A percentile compares a stretch with the other conserved stretches of the same genome.
Conservation (phyloP, 225 moss, liverwort and hornwort species). For the Bryoerythrophyllum caledonicum region DNA sequence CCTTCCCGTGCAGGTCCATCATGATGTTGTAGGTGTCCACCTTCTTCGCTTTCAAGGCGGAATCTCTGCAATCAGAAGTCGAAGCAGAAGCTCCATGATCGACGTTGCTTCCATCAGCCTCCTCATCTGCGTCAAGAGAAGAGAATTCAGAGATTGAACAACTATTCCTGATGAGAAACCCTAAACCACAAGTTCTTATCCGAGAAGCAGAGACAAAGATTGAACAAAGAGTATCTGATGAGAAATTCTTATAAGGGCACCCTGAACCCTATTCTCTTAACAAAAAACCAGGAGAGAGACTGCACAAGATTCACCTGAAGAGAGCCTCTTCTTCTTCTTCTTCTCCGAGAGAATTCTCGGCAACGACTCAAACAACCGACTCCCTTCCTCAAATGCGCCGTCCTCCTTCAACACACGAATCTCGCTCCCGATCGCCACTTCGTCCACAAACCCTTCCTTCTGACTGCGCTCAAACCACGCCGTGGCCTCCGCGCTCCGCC, state of each 20-base stretch:
- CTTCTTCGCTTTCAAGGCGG: slow-evolving; percentile 30
- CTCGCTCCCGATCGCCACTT: slow-evolving; percentile 68
- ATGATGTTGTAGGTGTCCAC: slow-evolving; percentile 81
- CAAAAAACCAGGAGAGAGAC: neutral
- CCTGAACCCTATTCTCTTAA: neutral
- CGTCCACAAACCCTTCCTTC: slow-evolving; percentile 68
- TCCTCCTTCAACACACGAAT: slow-evolving; percentile 63
- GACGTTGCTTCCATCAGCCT: slow-evolving; percentile 6
- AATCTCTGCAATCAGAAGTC: neutral
- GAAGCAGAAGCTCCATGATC: slow-evolving; percentile 14
- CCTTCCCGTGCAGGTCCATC: slow-evolving; percentile 83
- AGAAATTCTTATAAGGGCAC: neutral
- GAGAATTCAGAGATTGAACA: neutral
- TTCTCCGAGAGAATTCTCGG: slow-evolving; percentile 18
- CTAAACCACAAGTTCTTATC: no score
- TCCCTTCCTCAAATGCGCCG: slow-evolving; percentile 71
- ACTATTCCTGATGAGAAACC: no score
- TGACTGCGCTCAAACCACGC: slow-evolving; percentile 71
- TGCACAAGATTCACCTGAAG: slow-evolving; percentile 28
- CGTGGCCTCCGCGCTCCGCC: slow-evolving; percentile 65
- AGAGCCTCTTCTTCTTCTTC: slow-evolving; percentile 8
- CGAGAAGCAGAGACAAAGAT: no score
- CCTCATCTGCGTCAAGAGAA: slow-evolving; percentile 21
- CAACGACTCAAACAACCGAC: slow-evolving; percentile 42
- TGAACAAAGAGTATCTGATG: neutral